Percentiles rank a stretch among this genome's conserved stretches.
These are phyloP conservation scores for Dothistroma pini DNA, from an alignment of 2,329 filamentous ascomycete genomes.

Conservation along the genomic window DNA sequence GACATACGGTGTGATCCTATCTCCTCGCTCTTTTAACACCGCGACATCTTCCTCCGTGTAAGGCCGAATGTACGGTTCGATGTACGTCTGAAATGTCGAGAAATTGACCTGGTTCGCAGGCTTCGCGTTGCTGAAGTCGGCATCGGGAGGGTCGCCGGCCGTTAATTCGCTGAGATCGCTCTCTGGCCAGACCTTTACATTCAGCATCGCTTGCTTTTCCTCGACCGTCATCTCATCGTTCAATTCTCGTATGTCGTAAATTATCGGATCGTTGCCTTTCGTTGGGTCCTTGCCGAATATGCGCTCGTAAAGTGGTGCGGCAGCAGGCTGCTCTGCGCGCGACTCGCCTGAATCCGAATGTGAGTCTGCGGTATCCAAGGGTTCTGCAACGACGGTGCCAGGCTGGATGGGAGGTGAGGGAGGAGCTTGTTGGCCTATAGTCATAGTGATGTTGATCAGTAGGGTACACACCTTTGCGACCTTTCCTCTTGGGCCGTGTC, in stretches of 20 bases:
- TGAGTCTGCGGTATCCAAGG: conserved; percentile 62
- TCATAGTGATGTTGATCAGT: neutral
- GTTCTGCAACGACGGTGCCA: conserved; percentile 37
- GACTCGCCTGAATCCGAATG: conserved; percentile 52
- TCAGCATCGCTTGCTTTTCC: conserved; percentile 83
- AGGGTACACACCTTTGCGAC: neutral
- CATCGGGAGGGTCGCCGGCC: conserved; percentile 83
- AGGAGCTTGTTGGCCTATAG: conserved; percentile 29
- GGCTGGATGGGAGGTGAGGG: conserved; percentile 33
- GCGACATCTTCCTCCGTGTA: conserved; percentile 92
- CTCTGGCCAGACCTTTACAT: conserved; percentile 77
- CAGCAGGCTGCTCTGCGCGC: conserved; percentile 56
- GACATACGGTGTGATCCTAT: conserved; percentile 76
- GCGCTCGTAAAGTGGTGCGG: conserved; percentile 65
- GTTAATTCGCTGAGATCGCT: conserved; percentile 80
- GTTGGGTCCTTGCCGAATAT: conserved; percentile 91
- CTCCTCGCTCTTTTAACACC: conserved; percentile 81
- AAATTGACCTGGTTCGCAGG: conserved; percentile 92
- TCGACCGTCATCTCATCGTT: conserved; percentile 73
- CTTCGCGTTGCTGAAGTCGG: conserved; percentile 93
- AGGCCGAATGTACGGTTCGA: conserved; percentile 85
- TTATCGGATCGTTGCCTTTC: conserved; percentile 83
- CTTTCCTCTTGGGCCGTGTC: neutral
- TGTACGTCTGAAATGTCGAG: conserved; percentile 84
- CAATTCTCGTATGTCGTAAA: conserved; percentile 84